Base-by-base conservation (phyloP, 176 grass and related monocot genomes). In the Urochloa ruziziensis region DNA sequence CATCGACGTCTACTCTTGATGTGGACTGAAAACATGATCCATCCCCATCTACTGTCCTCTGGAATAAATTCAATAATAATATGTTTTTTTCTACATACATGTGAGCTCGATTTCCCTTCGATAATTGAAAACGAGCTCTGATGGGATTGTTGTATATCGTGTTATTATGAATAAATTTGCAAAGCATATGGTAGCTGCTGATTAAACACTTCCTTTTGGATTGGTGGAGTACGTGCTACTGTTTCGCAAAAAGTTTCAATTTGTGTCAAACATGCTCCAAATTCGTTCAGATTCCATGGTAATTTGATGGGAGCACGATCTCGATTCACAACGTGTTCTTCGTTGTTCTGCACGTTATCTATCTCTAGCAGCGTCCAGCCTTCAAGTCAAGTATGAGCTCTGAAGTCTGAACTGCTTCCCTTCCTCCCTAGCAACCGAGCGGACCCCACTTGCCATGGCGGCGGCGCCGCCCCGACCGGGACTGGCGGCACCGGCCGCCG, bases 1-100 rank as follows among this genome's bases (percentile, higher is more conserved):
- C 46, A 87, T 95, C 36, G 85, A 95, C 77, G 86, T 98, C 39
- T 98, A 62, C 72, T 88, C 95, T 42, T 98, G 86, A 6, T 62
- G 25, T 62, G 19, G 7, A 76, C 23, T 47, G 58, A 78, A 78
- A 7, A 1, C 13, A 33, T 11, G 9, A 6, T 24, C 42, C 40
- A 48, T 63, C 19, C 4, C 51, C 51, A 23, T 54, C 5, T 54
- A 54, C 19, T 54, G 19, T 23, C 51, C n/a, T n/a, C n/a, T 54
- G 19, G 7, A 54, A 54, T 2, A 54, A 54, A 54, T 8, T 54
- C 51, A 23, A 54, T 23, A 53, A 19, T 51, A 17, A n/a, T n/a
- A n/a, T n/a, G n/a, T n/a, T 51, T 10, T 46, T 14, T 14, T 46
- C 11, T 46, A 2, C 11, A 1, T 14, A 12, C 11, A 46, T 44